Percentiles rank a stretch among this genome's conserved stretches.
Evolutionary conservation across 441 rosid genomes (phyloP).

Genomic region (Mallotus japonicus): DNA sequence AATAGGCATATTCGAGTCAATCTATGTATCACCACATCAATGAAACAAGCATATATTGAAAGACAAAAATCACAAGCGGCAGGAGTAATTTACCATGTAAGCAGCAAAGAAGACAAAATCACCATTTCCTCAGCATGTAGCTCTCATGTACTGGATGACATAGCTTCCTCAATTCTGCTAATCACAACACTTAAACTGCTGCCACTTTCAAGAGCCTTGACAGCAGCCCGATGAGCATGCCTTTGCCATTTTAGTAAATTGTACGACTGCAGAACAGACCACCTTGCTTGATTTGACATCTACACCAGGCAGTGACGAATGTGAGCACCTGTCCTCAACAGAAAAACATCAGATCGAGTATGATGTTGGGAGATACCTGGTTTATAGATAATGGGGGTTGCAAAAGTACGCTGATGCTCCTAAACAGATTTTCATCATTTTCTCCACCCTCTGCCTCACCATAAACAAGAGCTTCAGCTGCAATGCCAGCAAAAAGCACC

Average conservation of each 20-base stretch:
- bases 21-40: no score
- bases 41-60: no score
- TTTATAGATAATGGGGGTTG: conserved; percentile 78
- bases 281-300: conserved; percentile 97
- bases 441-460: conserved; percentile 97
- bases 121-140: neutral
- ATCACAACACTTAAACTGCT: conserved; percentile 69
- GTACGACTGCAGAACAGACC: conserved; percentile 83
- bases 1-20: neutral
- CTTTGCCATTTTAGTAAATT: conserved; percentile 90
- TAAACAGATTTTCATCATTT: conserved; percentile 88
- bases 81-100: neutral
- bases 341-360: conserved; percentile 9
- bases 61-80: neutral
- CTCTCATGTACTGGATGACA: conserved; percentile 43
- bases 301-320: conserved; percentile 23
- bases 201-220: conserved; percentile 80
- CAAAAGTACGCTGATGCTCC: conserved; percentile 77
- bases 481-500: conserved; percentile 96
- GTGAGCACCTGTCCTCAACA: neutral
- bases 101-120: neutral
- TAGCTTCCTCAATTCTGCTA: conserved; percentile 73
- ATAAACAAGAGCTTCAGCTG: conserved; percentile 90
- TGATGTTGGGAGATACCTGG: conserved; percentile 42
- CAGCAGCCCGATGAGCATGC: conserved; percentile 71